Evolutionary conservation across 1,284 basidiomycete genomes (phyloP).

Genomic region (Malassezia sympodialis): DNA sequence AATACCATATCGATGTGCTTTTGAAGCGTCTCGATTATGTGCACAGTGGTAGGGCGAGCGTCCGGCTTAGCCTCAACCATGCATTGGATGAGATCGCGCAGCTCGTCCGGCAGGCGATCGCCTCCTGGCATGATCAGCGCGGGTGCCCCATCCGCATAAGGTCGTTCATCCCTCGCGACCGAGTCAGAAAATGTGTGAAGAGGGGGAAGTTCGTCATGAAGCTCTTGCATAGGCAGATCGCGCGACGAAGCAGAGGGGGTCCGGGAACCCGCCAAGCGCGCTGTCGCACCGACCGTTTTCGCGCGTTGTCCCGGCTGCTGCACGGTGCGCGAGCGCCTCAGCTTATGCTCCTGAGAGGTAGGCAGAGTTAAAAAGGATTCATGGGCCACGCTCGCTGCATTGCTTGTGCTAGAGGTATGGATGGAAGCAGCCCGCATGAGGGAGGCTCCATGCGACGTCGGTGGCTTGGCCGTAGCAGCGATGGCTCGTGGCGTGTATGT

Average conservation of each 20-base stretch:
- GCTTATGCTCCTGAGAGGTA: not conserved
- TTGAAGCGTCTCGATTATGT: not conserved
- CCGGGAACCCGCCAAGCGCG: not conserved
- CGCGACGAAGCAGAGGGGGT: too few relatives aligned
- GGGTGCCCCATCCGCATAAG: constrained; percentile 37
- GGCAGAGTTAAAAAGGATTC: not conserved
- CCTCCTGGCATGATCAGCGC: constrained; percentile 41
- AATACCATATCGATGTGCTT: not conserved
- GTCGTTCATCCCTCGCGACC: not conserved
- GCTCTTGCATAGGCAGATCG: not conserved
- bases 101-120: constrained; percentile 31
- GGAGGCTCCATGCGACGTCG: not conserved
- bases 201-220: not conserved
- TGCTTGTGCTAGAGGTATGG: not conserved
- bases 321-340: not conserved
- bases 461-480: not conserved
- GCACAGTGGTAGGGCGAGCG: constrained; percentile 19
- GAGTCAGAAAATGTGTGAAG: not conserved
- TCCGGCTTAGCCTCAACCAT: constrained; percentile 32
- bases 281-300: not conserved
- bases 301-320: not conserved
- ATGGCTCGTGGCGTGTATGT: not conserved
- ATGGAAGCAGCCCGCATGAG: not conserved
- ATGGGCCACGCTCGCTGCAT: not conserved
- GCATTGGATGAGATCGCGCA: constrained; percentile 28